A percentile compares a stretch with the other conserved stretches of the same genome.
Conservation (phyloP, 306 rosid species). For the Vigna radiata region DNA sequence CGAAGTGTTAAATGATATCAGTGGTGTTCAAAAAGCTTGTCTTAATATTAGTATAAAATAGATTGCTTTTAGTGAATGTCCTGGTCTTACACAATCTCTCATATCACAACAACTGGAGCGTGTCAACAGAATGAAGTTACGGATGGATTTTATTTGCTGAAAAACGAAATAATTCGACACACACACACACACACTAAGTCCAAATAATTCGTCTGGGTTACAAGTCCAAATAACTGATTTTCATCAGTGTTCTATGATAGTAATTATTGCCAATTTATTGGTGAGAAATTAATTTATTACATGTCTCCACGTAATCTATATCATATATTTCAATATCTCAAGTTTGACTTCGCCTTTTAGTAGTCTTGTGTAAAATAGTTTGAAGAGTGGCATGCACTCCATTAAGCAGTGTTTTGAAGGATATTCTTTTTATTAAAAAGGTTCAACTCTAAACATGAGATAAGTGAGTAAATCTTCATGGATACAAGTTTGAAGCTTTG, state of each 20-base stretch:
- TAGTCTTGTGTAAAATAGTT: background rate
- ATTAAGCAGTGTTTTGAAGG: background rate
- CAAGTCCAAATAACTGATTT: background rate
- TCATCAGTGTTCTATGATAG: constrained; percentile 5
- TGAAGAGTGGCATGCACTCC: constrained; percentile 22
- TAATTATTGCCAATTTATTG: background rate
- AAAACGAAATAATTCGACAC: constrained; percentile 25
- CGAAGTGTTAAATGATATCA: constrained; percentile 12
- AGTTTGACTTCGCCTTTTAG: constrained; percentile 4
- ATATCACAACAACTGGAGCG: constrained; percentile 7
- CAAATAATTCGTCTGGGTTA: background rate
- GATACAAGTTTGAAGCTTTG: constrained; percentile 12
- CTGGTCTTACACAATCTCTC: constrained; percentile 1
- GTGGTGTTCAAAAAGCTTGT: constrained; percentile 8
- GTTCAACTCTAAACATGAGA: background rate
- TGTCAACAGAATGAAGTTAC: background rate
- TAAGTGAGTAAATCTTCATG: constrained; percentile 14
- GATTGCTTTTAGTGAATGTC: constrained; percentile 12
- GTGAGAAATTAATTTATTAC: constrained; percentile 35
- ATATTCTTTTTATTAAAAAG: background rate
- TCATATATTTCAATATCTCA: constrained; percentile 3
- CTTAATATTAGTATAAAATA: background rate
- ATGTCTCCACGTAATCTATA: constrained; percentile 5
- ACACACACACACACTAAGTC: too few relatives aligned
- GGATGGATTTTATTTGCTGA: constrained; percentile 17